These are phyloP conservation scores for Rutstroemia sydowiana DNA, from an alignment of 2,329 filamentous ascomycete genomes.

Conservation along the genomic window DNA sequence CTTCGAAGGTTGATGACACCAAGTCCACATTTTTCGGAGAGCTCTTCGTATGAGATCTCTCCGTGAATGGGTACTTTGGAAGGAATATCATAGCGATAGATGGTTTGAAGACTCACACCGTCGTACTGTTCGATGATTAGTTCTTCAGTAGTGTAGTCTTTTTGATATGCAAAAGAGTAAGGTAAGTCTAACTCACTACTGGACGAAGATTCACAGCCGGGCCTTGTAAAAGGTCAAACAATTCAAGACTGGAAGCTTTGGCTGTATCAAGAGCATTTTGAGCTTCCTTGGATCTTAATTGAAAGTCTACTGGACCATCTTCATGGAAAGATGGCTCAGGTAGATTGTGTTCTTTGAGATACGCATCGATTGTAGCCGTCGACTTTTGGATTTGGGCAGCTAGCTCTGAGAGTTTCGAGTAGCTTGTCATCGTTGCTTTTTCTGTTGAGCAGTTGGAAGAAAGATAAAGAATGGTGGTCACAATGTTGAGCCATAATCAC, in stretches of 20 bases:
- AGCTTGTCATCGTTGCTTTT: not conserved
- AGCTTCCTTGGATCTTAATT: not conserved
- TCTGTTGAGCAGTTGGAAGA: too few relatives aligned
- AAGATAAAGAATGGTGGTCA: too few relatives aligned
- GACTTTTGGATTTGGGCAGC: not conserved
- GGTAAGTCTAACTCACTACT: not conserved
- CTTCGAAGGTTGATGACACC: not conserved
- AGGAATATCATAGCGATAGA: not conserved
- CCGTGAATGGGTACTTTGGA: not conserved
- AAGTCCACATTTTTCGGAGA: not conserved
- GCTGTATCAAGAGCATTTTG: not conserved
- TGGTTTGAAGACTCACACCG: constrained; percentile 1
- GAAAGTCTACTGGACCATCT: not conserved
- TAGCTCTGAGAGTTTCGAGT: not conserved
- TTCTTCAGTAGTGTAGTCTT: not conserved
- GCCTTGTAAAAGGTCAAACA: not conserved
- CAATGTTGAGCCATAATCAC: too few relatives aligned
- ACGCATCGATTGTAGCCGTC: not conserved
- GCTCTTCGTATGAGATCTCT: not conserved
- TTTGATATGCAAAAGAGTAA: not conserved
- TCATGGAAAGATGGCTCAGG: constrained; percentile 1
- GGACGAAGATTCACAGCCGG: not conserved
- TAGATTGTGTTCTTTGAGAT: not conserved
- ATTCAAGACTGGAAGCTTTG: not conserved
- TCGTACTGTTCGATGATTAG: not conserved